Base-by-base conservation (phyloP, 352 stramenopile genomes). In the Globisporangium abappressorium region DNA sequence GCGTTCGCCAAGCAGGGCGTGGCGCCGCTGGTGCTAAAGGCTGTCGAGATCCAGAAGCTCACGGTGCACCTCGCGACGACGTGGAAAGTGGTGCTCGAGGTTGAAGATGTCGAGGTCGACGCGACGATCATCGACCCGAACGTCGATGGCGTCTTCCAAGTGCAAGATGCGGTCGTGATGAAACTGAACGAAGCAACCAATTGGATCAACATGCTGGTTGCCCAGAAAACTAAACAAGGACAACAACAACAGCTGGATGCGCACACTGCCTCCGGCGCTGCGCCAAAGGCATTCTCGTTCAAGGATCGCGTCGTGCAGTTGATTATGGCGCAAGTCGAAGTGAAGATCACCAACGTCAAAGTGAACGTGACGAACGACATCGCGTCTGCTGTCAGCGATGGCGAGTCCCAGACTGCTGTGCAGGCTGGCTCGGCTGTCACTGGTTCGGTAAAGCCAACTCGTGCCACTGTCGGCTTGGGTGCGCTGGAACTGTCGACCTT, bases 271-370 rank as follows among this genome's bases (percentile, higher is more conserved):
- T 51, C 64, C 12, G 66, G 62, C 53, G 41, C 63, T 12, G 41
- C 66, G 12, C 43, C 70, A 3, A 82, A 76, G 38, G 55, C 64
- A 20, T 90, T 85, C 55, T 76, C 74, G 12, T 89, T 88, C 43
- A 87, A 89, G 34, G 82, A 90, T 61, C 82, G 82, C 34, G 79
- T 89, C 30, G 58, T 90, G 24, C 82, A 90, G 66, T 70, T 82
- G 46, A 72, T 89, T 22, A 74, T 83, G n/a, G 78, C 80, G 2
- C 82, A 90, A 62, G 72, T 89, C 53, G 82, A 90, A 26, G 62
- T 90, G 33, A 77, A 84, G 54, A 70, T 88, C 56, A 81, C 60
- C 11, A 63, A 84, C 24, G 69, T 87, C 47, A 70, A 72, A 62
- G 65, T 90, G 34, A 66, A 62, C 14, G 74, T 84, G 38, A 85